A percentile compares a stretch with the other conserved stretches of the same genome.
phyloP scores from a whole-genome alignment of 2,329 filamentous ascomycete species.

The Penicillium italicum region DNA sequence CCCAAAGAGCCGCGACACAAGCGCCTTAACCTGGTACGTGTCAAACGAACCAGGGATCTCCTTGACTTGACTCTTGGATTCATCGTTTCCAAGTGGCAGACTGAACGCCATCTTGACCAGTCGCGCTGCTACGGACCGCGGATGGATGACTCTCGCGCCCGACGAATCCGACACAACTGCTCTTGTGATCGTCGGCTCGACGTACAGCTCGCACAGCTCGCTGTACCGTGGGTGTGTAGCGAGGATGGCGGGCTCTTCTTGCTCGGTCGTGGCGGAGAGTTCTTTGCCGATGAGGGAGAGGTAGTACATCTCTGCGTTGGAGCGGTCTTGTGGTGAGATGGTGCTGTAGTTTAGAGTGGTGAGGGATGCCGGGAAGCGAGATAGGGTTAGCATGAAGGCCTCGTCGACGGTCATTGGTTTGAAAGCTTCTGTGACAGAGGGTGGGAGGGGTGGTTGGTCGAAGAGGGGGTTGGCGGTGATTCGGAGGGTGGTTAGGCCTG shows the following conservation, averaged over 20 bases:
- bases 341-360: conserved; percentile 57
- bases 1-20: conserved; percentile 68
- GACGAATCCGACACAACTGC: conserved; percentile 38
- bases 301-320: conserved; percentile 92
- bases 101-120: conserved; percentile 62
- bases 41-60: conserved; percentile 73
- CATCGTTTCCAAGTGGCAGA: conserved; percentile 35
- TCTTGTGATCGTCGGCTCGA: conserved; percentile 63
- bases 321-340: conserved; percentile 69
- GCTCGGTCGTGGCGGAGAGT: conserved; percentile 46
- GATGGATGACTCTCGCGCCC: conserved; percentile 51
- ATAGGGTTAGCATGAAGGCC: conserved; percentile 83
- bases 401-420: conserved; percentile 61
- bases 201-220: conserved; percentile 72
- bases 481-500: conserved; percentile 69
- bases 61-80: conserved; percentile 35
- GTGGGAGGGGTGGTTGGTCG: conserved; percentile 43
- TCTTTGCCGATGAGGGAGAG: conserved; percentile 77
- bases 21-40: conserved; percentile 75
- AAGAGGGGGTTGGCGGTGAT: conserved; percentile 86
- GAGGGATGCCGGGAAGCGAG: conserved; percentile 62
- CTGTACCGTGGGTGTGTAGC: conserved; percentile 66
- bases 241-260: conserved; percentile 54
- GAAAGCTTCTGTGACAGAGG: conserved; percentile 30
- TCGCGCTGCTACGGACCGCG: conserved; percentile 76